Evolutionary conservation across 306 rosid genomes (phyloP).

Genomic region (Phaseolus lunatus): DNA sequence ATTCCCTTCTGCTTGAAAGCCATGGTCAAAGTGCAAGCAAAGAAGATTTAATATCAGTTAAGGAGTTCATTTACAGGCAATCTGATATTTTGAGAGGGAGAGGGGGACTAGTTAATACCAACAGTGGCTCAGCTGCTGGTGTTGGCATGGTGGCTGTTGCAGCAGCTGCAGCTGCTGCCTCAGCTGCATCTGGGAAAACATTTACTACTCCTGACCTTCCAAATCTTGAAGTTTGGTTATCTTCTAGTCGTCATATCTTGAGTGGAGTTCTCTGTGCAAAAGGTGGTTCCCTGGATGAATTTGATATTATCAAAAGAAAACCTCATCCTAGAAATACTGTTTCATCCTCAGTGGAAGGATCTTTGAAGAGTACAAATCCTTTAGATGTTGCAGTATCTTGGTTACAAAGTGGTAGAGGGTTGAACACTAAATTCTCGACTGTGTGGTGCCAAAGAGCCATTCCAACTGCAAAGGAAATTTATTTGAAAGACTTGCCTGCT

Average conservation of each 20-base stretch:
- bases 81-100: slow-evolving; percentile 86
- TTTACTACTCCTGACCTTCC: slow-evolving; percentile 81
- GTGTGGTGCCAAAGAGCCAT: slow-evolving; percentile 82
- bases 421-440: slow-evolving; percentile 78
- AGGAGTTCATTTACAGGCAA: slow-evolving; percentile 88
- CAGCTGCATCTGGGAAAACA: slow-evolving; percentile 80
- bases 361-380: slow-evolving; percentile 65
- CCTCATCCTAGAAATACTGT: slow-evolving; percentile 61
- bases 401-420: slow-evolving; percentile 78
- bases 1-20: slow-evolving; percentile 87
- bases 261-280: slow-evolving; percentile 79
- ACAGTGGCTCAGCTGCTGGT: slow-evolving; percentile 74
- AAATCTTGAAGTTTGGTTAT: slow-evolving; percentile 78
- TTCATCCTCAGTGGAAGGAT: slow-evolving; percentile 60
- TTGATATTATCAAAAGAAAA: slow-evolving; percentile 70
- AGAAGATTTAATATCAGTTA: slow-evolving; percentile 77
- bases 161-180: slow-evolving; percentile 91
- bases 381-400: slow-evolving; percentile 79
- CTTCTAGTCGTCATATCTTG: slow-evolving; percentile 76
- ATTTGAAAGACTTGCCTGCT: slow-evolving; percentile 80
- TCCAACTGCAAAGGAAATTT: slow-evolving; percentile 85
- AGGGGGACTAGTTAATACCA: slow-evolving; percentile 72
- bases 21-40: slow-evolving; percentile 70
- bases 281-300: slow-evolving; percentile 78
- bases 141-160: slow-evolving; percentile 95